phyloP scores from a whole-genome alignment of 2,329 filamentous ascomycete genomes.

The Sporothrix protearum region DNA sequence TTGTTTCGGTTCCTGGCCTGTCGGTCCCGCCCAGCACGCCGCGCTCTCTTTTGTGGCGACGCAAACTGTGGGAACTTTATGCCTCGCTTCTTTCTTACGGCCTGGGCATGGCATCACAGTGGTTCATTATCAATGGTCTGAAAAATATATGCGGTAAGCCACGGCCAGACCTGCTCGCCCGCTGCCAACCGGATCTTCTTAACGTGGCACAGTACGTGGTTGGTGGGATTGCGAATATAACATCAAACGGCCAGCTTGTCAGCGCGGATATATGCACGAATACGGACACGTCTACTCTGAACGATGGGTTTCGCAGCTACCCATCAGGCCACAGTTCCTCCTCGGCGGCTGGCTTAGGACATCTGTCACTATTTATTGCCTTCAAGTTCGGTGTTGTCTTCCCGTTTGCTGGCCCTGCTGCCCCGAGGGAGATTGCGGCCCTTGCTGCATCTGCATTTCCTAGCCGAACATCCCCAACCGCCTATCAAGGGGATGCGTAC shows the following conservation, averaged over 20 bases:
- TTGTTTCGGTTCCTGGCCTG: constrained; percentile 69
- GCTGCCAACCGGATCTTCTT: constrained; percentile 71
- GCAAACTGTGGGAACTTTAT: constrained; percentile 90
- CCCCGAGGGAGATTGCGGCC: constrained; percentile 43
- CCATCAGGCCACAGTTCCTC: constrained; percentile 74
- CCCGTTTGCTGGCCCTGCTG: constrained; percentile 59
- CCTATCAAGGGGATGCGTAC: constrained; percentile 32
- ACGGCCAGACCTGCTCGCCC: constrained; percentile 56
- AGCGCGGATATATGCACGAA: constrained; percentile 72
- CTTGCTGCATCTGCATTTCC: constrained; percentile 71
- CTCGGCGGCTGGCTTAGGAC: constrained; percentile 74
- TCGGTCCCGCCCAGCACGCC: constrained; percentile 62
- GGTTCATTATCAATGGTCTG: constrained; percentile 79
- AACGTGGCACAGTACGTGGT: constrained; percentile 60
- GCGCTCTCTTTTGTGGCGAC: constrained; percentile 64
- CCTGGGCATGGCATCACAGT: constrained; percentile 66
- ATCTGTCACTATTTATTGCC: constrained; percentile 82
- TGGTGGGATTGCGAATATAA: constrained; percentile 54
- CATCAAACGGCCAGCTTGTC: constrained; percentile 64
- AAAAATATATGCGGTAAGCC: constrained; percentile 87
- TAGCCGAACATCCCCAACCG: constrained; percentile 56
- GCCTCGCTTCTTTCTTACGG: constrained; percentile 78
- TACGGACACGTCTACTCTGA: constrained; percentile 55
- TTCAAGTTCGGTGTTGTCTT: constrained; percentile 74
- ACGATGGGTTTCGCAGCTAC: constrained; percentile 84